A percentile compares a stretch with the other conserved stretches of the same genome.
Evolutionary conservation across 805 yeast species (phyloP).

Genomic region (Wickerhamomyces hampshirensis): DNA sequence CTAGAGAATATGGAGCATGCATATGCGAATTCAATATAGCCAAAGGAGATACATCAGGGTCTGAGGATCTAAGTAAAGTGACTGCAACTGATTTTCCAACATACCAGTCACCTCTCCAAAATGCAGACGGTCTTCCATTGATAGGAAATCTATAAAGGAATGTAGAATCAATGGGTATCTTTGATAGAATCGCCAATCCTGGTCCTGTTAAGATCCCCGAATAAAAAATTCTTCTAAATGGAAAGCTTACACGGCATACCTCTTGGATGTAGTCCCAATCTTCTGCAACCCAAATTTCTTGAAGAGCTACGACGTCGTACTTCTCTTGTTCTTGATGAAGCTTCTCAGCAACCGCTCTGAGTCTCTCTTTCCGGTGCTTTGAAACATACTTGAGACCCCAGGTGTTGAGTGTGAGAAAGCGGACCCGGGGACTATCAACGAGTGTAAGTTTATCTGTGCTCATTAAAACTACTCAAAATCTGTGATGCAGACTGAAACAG

Average conservation of each 20-base stretch:
- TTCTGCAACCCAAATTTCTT: slow-evolving; percentile 85
- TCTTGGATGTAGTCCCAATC: slow-evolving; percentile 70
- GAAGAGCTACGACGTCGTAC: slow-evolving; percentile 88
- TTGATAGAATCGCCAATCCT: slow-evolving; percentile 80
- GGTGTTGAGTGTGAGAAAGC: slow-evolving; percentile 64
- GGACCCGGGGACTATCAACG: slow-evolving; percentile 23
- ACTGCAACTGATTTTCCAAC: slow-evolving; percentile 90
- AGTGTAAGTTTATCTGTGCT: not conserved
- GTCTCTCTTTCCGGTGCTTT: slow-evolving; percentile 58
- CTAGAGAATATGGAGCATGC: slow-evolving; percentile 89
- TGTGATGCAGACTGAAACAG: no score
- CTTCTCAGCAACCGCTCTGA: slow-evolving; percentile 68
- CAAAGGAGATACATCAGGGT: slow-evolving; percentile 45
- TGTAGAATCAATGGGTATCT: slow-evolving; percentile 76
- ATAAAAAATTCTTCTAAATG: slow-evolving; percentile 64
- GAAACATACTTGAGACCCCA: slow-evolving; percentile 92
- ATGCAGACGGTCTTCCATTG: slow-evolving; percentile 92
- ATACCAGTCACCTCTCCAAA: slow-evolving; percentile 94
- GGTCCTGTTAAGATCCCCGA: slow-evolving; percentile 92
- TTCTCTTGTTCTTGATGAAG: slow-evolving; percentile 39
- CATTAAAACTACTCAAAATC: no score
- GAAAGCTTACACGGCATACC: slow-evolving; percentile 43
- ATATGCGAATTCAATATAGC: slow-evolving; percentile 88
- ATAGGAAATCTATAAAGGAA: slow-evolving; percentile 82
- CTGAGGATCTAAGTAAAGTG: slow-evolving; percentile 54